These are phyloP conservation scores for Chimonanthus praecox DNA, from an alignment of 164 flowering plant species.

Conservation along the genomic window DNA sequence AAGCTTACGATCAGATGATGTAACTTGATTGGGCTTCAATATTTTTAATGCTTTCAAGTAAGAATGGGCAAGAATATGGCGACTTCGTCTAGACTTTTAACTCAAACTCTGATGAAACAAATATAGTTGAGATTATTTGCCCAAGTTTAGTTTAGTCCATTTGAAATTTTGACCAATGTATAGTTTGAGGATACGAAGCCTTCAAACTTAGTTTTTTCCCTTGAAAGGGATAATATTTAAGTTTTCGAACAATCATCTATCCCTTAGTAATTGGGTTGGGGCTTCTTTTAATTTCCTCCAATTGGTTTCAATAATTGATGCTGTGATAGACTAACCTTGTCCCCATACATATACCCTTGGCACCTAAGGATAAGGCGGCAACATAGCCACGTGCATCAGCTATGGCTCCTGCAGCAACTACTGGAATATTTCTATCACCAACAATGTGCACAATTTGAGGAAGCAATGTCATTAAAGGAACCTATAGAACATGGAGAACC, in stretches of 20 bases:
- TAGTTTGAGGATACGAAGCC: background rate
- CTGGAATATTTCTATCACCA: slow-evolving; percentile 23
- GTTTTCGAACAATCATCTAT: too few relatives aligned
- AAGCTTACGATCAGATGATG: background rate
- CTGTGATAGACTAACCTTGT: slow-evolving; percentile 16
- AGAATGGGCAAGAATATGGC: background rate
- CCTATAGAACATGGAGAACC: slow-evolving; percentile 5
- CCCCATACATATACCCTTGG: slow-evolving; percentile 30
- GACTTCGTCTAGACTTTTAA: too few relatives aligned
- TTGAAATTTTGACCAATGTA: too few relatives aligned
- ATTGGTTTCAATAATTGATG: background rate
- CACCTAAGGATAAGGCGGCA: slow-evolving; percentile 25
- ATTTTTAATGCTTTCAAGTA: background rate
- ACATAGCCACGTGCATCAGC: slow-evolving; percentile 30
- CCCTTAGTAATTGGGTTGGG: background rate
- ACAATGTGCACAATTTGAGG: slow-evolving; percentile 27
- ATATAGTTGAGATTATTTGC: too few relatives aligned
- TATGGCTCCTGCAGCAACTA: slow-evolving; percentile 27
- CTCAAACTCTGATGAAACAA: too few relatives aligned
- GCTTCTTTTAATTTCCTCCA: background rate
- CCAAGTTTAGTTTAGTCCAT: too few relatives aligned
- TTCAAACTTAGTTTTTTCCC: too few relatives aligned
- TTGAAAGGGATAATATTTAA: too few relatives aligned
- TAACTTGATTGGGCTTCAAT: background rate
- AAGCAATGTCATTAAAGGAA: slow-evolving; percentile 20